Evolutionary conservation across 148 eudicot species (phyloP), one percentile per base, ranked within the genome.

Genomic region (Vaccinium darrowii): DNA sequence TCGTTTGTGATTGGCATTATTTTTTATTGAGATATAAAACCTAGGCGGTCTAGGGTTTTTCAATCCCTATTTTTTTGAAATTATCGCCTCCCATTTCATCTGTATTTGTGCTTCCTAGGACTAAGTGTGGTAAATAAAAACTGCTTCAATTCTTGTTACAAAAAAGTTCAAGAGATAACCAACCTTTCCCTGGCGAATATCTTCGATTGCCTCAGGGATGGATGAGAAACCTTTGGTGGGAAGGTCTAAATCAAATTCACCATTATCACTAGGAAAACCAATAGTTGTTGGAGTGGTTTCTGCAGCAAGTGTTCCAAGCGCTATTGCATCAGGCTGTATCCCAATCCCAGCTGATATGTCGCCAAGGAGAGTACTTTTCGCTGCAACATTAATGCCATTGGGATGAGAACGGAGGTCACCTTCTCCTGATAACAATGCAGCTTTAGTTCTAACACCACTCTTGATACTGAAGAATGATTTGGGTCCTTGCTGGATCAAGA

Each of bases 181-280:
- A 86, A 94, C 99, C 99, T 94, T 97, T 91, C 99, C 99, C 76
- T 92, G 89, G 58, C 93, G 93, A 85, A 97, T 92, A 87, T 97
- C 99, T 91, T 97, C 96, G 52, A 97, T 91, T 58, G 99, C 99
- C 82, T 95, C 99, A 21, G 92, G 89, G 50, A 97, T 89, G n/a
- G 97, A 92, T 65, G 98, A 90, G 92, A 97, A 94, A n/a, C 98
- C 98, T 88, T 85, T 74, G 7, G 95, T 90, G 4, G 98, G 98
- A 63, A 65, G 81, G 86, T 95, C 98, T 79, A 95, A 86, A 87
- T 92, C 97, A 82, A 83, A 96, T 83, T 95, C 99, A 79, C 92
- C 94, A 82, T 33, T 84, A 52, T 91, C 91, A 50, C 72, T 33
- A 51, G 90, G 83, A 84, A 95, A 95, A 52, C 88, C 89, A 18